phyloP scores from a whole-genome alignment of 345 rosid genomes.

The Stellera chamaejasme region DNA sequence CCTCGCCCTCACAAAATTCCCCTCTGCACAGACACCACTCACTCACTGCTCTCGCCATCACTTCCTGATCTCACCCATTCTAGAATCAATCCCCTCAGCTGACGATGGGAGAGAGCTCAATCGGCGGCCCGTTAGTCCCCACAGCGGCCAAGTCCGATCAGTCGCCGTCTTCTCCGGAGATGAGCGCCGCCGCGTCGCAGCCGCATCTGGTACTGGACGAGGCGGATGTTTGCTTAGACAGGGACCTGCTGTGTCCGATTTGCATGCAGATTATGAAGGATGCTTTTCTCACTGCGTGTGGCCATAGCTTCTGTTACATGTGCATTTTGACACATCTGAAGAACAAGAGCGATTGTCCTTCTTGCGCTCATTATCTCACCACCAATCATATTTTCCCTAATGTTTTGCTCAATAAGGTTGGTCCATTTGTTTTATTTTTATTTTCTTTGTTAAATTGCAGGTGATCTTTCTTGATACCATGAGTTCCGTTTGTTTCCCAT shows the following conservation, averaged over 20 bases:
- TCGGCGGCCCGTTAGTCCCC: constrained; percentile 25
- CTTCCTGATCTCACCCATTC: background rate
- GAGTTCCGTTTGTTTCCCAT: too few species aligned
- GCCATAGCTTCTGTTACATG: constrained; percentile 47
- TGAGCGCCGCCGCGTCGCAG: background rate
- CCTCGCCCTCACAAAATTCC: constrained; percentile 22
- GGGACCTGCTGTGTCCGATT: constrained; percentile 45
- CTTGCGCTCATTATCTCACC: constrained; percentile 37
- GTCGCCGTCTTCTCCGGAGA: background rate
- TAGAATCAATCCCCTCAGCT: background rate
- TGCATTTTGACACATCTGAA: constrained; percentile 43
- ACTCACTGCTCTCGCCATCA: background rate
- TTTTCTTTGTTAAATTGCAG: background rate
- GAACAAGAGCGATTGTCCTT: constrained; percentile 47
- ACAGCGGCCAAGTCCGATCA: constrained; percentile 15
- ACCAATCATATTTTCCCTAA: constrained; percentile 39
- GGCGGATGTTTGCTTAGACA: constrained; percentile 17
- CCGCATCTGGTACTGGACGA: background rate
- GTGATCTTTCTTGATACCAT: background rate
- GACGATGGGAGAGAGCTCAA: constrained; percentile 21
- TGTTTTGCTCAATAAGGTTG: constrained; percentile 45
- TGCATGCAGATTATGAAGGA: constrained; percentile 52
- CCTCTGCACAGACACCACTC: background rate
- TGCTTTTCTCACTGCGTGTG: constrained; percentile 46
- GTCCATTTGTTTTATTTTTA: background rate